Conservation (phyloP, 441 rosid genomes). For the Adansonia gregorii region DNA sequence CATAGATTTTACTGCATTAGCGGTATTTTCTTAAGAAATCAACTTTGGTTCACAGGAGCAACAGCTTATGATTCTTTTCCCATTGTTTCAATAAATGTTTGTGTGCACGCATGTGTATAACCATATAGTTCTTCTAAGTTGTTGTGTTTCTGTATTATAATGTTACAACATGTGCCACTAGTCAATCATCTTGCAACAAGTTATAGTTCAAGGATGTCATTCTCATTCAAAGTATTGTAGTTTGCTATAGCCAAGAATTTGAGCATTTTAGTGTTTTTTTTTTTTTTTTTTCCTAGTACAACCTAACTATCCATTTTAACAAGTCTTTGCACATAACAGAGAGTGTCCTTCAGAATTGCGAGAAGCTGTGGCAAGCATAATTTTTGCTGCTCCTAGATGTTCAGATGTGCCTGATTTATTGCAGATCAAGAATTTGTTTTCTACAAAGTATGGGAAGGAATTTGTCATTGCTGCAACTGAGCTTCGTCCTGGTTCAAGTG, state of each 20-base stretch:
- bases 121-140: not conserved
- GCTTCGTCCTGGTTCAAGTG: slow-evolving; percentile 91
- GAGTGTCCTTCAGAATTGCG: slow-evolving; percentile 87
- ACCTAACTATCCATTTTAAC: not conserved
- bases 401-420: slow-evolving; percentile 90
- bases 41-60: not conserved
- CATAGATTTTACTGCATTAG: not conserved
- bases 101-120: not conserved
- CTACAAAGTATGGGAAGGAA: slow-evolving; percentile 74
- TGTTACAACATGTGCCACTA: not conserved
- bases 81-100: slow-evolving; percentile 1
- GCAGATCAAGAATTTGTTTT: slow-evolving; percentile 73
- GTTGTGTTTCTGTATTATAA: slow-evolving; percentile 3
- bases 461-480: slow-evolving; percentile 72
- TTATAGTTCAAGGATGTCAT: not conserved
- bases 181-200: not conserved
- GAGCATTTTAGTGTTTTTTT: not conserved
- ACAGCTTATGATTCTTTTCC: not conserved
- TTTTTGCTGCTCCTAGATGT: slow-evolving; percentile 93
- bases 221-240: not conserved
- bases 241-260: not conserved
- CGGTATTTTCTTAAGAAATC: not conserved
- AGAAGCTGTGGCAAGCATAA: slow-evolving; percentile 90
- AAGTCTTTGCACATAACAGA: slow-evolving; percentile 44
- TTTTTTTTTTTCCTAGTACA: not conserved